Conservation (phyloP, 2,329 filamentous ascomycete genomes). For the Aspergillus caelatus region DNA sequence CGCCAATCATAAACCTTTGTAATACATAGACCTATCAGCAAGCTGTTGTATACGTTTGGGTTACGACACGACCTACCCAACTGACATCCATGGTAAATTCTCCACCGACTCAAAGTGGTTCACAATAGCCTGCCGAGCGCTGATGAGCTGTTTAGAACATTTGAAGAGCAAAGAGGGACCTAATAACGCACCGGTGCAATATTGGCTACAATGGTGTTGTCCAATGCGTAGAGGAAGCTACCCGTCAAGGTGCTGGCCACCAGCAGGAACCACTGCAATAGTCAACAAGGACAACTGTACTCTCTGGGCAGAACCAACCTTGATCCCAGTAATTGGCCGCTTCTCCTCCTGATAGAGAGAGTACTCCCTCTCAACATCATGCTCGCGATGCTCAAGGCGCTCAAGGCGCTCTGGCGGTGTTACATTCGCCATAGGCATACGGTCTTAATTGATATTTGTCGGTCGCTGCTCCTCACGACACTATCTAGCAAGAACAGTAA, state of each 20-base stretch:
- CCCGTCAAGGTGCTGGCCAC: background rate
- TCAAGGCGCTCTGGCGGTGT: too few species aligned
- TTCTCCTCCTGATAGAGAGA: too few species aligned
- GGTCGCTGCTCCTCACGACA: too few species aligned
- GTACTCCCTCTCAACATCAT: too few species aligned
- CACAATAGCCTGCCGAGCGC: background rate
- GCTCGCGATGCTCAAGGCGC: too few species aligned
- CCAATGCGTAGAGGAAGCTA: conserved; percentile 34
- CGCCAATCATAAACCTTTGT: conserved; percentile 49
- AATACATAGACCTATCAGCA: background rate
- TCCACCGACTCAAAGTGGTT: background rate
- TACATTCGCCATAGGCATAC: too few species aligned
- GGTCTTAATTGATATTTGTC: too few species aligned
- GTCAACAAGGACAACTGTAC: too few species aligned
- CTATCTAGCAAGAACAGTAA: too few species aligned
- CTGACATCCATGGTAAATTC: background rate
- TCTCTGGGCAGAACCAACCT: too few species aligned
- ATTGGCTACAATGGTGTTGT: conserved; percentile 56
- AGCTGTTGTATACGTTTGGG: background rate
- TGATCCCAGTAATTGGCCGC: too few species aligned
- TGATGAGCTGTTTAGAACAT: background rate
- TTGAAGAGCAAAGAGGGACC: too few species aligned
- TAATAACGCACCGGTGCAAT: conserved; percentile 37
- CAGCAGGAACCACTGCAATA: background rate
- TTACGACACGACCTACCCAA: background rate